phyloP scores from a whole-genome alignment of 805 yeast species.

The Kluyveromyces starmeri region DNA sequence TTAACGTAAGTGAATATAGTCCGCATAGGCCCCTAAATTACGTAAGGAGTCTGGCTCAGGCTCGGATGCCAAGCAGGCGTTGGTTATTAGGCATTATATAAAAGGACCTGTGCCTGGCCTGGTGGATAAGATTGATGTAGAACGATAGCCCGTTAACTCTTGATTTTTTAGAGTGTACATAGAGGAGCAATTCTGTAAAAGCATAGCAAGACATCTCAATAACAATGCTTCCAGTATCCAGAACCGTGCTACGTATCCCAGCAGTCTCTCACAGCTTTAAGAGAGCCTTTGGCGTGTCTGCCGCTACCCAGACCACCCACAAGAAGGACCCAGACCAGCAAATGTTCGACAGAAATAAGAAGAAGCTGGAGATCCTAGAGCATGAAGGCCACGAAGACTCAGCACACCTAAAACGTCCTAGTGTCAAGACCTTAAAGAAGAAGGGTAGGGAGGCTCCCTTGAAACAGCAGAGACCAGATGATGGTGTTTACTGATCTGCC shows the following conservation, averaged over 20 bases:
- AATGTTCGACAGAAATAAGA: slow-evolving; percentile 22
- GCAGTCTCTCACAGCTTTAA: background rate
- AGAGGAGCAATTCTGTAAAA: no score
- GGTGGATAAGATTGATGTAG: no score
- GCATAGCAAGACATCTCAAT: no score
- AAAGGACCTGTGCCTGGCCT: no score
- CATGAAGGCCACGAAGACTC: slow-evolving; percentile 10
- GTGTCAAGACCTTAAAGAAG: slow-evolving; percentile 18
- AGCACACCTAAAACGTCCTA: slow-evolving; percentile 13
- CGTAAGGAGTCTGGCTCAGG: no score
- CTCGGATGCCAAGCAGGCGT: no score
- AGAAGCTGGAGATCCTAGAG: slow-evolving; percentile 22
- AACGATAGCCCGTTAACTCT: no score
- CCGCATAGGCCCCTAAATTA: no score
- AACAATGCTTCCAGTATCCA: background rate
- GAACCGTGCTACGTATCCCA: background rate
- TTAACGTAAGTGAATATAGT: no score
- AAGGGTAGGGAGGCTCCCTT: slow-evolving; percentile 27
- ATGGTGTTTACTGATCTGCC: slow-evolving; percentile 29
- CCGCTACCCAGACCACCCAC: background rate
- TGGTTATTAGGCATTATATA: no score
- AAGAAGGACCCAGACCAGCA: slow-evolving; percentile 14
- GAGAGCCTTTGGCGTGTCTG: background rate
- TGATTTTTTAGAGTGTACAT: no score
- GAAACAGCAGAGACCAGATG: slow-evolving; percentile 30